Evolutionary conservation across 2,329 filamentous ascomycete genomes (phyloP), one percentile per base, ranked within the genome.

Genomic region (Calonectria naviculata): DNA sequence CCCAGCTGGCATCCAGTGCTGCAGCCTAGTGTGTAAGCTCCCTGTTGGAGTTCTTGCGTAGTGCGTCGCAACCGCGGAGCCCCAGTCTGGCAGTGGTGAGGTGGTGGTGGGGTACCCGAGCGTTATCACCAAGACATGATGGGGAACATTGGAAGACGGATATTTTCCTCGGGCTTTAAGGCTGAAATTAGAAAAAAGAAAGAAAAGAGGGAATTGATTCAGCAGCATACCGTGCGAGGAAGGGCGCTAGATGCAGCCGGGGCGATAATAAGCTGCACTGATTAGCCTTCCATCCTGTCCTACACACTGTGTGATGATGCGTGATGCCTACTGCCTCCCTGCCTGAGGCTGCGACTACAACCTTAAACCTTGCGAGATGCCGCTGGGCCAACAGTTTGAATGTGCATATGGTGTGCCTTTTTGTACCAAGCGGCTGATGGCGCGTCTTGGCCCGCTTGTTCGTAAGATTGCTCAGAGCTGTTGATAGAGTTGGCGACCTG

Each of bases 71-170:
- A 36, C 56, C 56, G 56, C 65, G 56, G 56, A 54, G 56, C 34
- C 65, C 60, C 61, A 62, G 47, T 44, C 34, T 42, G 68, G 73
- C 65, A 65, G 67, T 74, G 63, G 74, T 72, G 74, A 74, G 36
- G 61, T 41, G 46, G 65, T 70, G 65, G 64, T 49, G 31, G 74
- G 73, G 71, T 76, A 69, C 65, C 62, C 17, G 44, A 46, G 56
- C 61, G 58, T 47, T 63, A 64, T 71, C 64, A 72, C 64, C 58
- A 70, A 70, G 63, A 73, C 65, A 68, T 70, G 63, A 66, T 62
- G 56, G 63, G 54, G 63, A 58, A 42, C 31, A 54, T 63, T 41
- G 28, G 63, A 67, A 66, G 56, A 42, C 62, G 63, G 67, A 64
- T 58, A 58, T 58, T 38, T 38, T 38, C 26, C 21, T 58, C 36